Conservation (phyloP, 768 basidiomycete genomes). For the Naganishia friedmannii region DNA sequence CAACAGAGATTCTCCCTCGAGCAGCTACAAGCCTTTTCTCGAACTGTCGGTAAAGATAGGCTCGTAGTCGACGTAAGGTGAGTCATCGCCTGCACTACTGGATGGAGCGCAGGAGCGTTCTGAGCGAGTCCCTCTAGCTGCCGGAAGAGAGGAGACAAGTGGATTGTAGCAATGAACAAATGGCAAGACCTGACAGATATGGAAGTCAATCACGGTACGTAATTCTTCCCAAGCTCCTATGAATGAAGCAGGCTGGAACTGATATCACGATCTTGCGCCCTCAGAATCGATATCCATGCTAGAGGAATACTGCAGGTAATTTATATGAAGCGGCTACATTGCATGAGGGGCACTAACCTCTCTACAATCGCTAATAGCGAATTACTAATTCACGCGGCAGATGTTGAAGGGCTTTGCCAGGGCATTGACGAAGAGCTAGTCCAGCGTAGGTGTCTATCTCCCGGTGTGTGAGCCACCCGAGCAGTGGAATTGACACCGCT, state of each 20-base stretch:
- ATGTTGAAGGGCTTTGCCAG: constrained; percentile 94
- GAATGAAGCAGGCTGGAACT: neutral
- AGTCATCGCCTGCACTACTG: constrained; percentile 28
- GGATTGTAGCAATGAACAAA: constrained; percentile 97
- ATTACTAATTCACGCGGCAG: constrained; percentile 94
- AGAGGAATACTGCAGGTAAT: constrained; percentile 37
- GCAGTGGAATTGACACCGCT: neutral
- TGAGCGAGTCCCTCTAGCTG: constrained; percentile 61
- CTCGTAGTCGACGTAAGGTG: constrained; percentile 95
- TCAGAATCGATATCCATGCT: constrained; percentile 23
- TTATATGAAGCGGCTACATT: neutral
- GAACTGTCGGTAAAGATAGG: constrained; percentile 71
- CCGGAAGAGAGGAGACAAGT: constrained; percentile 67
- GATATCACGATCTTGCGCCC: neutral
- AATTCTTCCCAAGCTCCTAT: neutral
- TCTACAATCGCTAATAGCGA: constrained; percentile 64
- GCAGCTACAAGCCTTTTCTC: constrained; percentile 64
- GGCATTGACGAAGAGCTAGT: constrained; percentile 92
- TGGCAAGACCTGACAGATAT: constrained; percentile 97
- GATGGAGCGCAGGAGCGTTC: neutral
- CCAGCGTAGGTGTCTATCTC: constrained; percentile 57
- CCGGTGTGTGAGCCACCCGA: neutral
- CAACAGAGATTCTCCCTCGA: constrained; percentile 71
- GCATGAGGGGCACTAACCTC: neutral
- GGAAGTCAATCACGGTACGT: constrained; percentile 75